Conservation (phyloP, 768 basidiomycete genomes). For the Cyathus striatus region DNA sequence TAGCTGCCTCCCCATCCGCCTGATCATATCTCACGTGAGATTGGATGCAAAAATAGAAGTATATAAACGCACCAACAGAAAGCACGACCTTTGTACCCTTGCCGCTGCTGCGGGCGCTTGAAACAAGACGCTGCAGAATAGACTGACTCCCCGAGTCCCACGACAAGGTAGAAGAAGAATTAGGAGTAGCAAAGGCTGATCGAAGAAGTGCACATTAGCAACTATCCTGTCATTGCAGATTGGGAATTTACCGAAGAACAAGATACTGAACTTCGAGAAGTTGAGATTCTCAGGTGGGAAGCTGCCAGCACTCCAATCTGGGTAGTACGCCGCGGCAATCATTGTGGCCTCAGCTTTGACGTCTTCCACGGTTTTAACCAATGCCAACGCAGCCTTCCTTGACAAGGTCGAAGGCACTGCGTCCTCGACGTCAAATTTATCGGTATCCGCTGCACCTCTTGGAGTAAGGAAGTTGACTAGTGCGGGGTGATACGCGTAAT, state of each 20-base stretch:
- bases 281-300: conserved; percentile 56
- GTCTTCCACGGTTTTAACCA: conserved; percentile 13
- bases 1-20: conserved; percentile 70
- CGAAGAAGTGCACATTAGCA: too few relatives aligned
- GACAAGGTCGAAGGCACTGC: conserved; percentile 42
- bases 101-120: conserved; percentile 47
- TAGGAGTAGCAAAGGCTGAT: conserved; percentile 63
- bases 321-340: conserved; percentile 43
- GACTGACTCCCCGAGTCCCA: conserved; percentile 47
- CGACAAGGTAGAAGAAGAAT: conserved; percentile 43
- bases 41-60: conserved; percentile 5
- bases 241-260: conserved; percentile 55
- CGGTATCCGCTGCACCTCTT: conserved; percentile 9
- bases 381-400: conserved; percentile 24
- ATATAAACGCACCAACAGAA: conserved; percentile 50
- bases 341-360: conserved; percentile 17
- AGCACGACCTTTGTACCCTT: conserved; percentile 62
- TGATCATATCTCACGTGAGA: conserved; percentile 15
- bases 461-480: conserved; percentile 34
- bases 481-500: conserved; percentile 26
- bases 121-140: conserved; percentile 53
- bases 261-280: conserved; percentile 60
- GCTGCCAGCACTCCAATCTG: conserved; percentile 41
- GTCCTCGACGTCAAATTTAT: conserved; percentile 37
- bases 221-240: too few relatives aligned